Conservation (phyloP, 2,329 filamentous ascomycete species). For the Acephala macrosclerotiorum region DNA sequence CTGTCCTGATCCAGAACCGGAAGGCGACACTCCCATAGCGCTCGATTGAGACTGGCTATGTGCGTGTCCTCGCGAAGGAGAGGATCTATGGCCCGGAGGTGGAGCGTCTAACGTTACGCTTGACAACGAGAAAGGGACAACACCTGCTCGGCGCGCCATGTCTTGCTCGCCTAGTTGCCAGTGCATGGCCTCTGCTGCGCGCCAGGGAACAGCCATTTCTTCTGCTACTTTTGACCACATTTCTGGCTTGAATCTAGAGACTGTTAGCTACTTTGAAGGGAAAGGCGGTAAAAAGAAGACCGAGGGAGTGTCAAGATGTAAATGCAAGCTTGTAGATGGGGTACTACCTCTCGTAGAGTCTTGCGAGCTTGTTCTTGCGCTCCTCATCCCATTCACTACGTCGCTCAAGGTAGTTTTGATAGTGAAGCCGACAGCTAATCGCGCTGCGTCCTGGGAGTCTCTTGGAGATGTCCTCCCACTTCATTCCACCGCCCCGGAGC, state of each 20-base stretch:
- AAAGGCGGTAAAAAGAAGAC: not conserved
- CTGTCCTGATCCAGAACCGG: constrained; percentile 22
- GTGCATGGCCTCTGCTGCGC: constrained; percentile 96
- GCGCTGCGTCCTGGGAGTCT: constrained; percentile 87
- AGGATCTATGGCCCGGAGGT: constrained; percentile 50
- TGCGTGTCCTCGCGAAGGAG: constrained; percentile 46
- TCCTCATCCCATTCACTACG: constrained; percentile 97
- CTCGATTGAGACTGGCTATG: constrained; percentile 41
- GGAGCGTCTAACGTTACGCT: constrained; percentile 58
- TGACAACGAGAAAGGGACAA: constrained; percentile 81
- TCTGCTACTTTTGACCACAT: constrained; percentile 98
- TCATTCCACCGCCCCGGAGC: constrained; percentile 89
- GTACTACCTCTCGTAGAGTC: constrained; percentile 90
- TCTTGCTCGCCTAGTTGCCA: constrained; percentile 95
- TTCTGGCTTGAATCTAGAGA: constrained; percentile 85
- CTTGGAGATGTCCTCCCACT: constrained; percentile 98
- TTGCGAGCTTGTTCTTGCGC: constrained; percentile 93
- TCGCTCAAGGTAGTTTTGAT: constrained; percentile 96
- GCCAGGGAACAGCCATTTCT: constrained; percentile 94
- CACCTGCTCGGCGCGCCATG: constrained; percentile 91
- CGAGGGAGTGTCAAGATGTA: constrained; percentile 3
- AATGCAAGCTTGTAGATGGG: constrained; percentile 8
- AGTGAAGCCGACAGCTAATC: constrained; percentile 93
- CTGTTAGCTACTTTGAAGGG: constrained; percentile 26
- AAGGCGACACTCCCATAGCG: constrained; percentile 25